Evolutionary conservation across 2,329 filamentous ascomycete species (phyloP), one percentile per base, ranked within the genome.

Genomic region (Microdochium paspali): DNA sequence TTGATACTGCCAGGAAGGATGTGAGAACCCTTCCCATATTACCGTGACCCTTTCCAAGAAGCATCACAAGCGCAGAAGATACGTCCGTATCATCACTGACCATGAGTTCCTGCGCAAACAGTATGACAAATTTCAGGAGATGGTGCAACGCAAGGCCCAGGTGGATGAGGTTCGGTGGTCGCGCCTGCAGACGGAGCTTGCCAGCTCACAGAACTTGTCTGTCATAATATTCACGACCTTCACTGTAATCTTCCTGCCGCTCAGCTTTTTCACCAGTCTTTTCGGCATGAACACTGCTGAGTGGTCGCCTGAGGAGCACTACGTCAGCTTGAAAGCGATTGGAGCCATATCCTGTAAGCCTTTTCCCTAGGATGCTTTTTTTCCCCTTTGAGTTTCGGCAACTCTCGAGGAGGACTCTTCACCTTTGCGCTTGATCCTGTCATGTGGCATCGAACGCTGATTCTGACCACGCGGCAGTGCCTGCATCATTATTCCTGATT

Each of bases 221-320:
- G 74, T 84, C 49, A 80, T 83, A 74, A 80, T 84, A 51, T 83
- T 84, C 60, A 84, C 79, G 9, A 79, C 71, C 0, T 79, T 79
- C 49, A 79, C 76, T 10, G 75, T 84, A 48, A 79, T 84, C 20
- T 84, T 82, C 62, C 63, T 83, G 1, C 80, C 80, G 0, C 59
- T 84, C 5, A 79, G 76, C 18, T 84, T 84, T 64, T 84, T 84
- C 60, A 83, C 80, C 0, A 75, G 77, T 2, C 58, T 84, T 1
- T 84, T 84, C 47, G 79, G 80, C 46, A 83, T 84, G 72, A 84
- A 84, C 54, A 79, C 77, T 2, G 64, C 61, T 3, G 79, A 83
- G 60, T 82, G 79, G 79, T 75, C 73, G 25, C 72, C 68, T 2
- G 65, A 65, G 15, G 52, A 58, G 9, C 50, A 58, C n/a, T 65